Base-by-base conservation (phyloP, 2,329 filamentous ascomycete genomes). In the Aureobasidium musti region DNA sequence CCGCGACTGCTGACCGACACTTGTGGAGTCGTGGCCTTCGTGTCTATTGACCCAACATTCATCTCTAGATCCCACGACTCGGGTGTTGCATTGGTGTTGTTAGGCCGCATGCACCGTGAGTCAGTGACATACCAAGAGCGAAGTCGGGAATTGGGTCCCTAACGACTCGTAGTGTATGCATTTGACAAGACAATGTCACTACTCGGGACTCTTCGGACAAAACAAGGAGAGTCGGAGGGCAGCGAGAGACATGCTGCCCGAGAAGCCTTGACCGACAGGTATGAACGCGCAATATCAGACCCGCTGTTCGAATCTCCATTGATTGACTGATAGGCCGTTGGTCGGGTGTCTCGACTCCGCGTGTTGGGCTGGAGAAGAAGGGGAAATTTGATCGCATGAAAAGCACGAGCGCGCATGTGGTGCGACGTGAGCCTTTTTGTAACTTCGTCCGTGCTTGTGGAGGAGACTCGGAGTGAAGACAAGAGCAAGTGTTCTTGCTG, bases 371-470 rank as follows among this genome's bases (percentile, higher is more conserved):
- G 45, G 17, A 28, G 30, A 43, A 57, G 37, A 43, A 57, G 54
- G 37, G 54, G 39, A 59, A 10, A 45, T 39, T 41, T 41, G 53
- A 39, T 35, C 33, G 35, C 35, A 37, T 37, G 4, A 19, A 59
- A 45, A 59, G 54, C 54, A 59, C 54, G 54, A 59, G 54, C 54
- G 39, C 54, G 54, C 54, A 59, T 59, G 54, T 59, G 53, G 53
- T 57, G 54, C 54, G 54, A 59, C 54, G 39, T n/a, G 54, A 56
- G 35, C 53, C 21, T 41, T 33, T 45, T 45, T 28, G 54, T 59
- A 10, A 45, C 39, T 59, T 33, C 21, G 54, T 59, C 54, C 17
- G 54, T 59, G 54, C 54, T 59, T 33, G 54, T 59, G 17, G 39
- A 56, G 26, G 39, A 59, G 37, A 59, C 54, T 45, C 53, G 54